phyloP scores from a whole-genome alignment of 2,329 filamentous ascomycete species.

The Elsinoe ampelina region DNA sequence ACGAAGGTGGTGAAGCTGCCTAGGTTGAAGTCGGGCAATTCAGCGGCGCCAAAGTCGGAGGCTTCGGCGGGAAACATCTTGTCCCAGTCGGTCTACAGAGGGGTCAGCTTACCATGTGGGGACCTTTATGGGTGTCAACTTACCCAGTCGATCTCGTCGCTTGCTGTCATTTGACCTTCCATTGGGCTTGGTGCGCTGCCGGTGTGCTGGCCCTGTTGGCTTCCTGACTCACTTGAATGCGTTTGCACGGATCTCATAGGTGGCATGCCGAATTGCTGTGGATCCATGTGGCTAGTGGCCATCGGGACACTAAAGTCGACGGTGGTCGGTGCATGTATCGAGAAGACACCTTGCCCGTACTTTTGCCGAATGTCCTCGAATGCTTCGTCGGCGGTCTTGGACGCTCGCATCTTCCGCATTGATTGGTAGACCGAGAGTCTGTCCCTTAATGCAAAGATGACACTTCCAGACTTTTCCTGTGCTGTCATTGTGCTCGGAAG shows the following conservation, averaged over 20 bases:
- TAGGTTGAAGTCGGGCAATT: conserved; percentile 28
- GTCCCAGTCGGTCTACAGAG: conserved; percentile 37
- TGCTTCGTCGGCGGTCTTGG: conserved; percentile 24
- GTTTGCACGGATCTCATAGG: conserved; percentile 12
- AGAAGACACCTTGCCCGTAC: not conserved
- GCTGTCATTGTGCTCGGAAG: conserved; percentile 44
- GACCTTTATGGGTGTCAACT: conserved; percentile 24
- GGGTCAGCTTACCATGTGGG: not conserved
- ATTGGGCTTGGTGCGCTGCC: conserved; percentile 17
- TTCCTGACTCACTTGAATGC: not conserved
- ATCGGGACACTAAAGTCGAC: not conserved
- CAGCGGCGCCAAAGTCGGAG: conserved; percentile 26
- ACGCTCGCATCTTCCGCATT: conserved; percentile 42
- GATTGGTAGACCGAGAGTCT: conserved; percentile 52
- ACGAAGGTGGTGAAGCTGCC: conserved; percentile 21
- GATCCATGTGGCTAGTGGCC: conserved; percentile 15
- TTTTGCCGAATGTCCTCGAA: not conserved
- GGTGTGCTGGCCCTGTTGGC: not conserved
- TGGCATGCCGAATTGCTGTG: conserved; percentile 22
- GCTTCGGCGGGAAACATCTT: conserved; percentile 31
- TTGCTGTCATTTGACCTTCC: conserved; percentile 25
- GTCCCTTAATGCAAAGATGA: conserved; percentile 54
- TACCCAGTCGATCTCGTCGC: conserved; percentile 58
- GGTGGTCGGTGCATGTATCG: not conserved
- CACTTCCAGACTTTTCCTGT: conserved; percentile 49